phyloP scores from a whole-genome alignment of 2,329 filamentous ascomycete genomes.

The Epichloe hybrida region DNA sequence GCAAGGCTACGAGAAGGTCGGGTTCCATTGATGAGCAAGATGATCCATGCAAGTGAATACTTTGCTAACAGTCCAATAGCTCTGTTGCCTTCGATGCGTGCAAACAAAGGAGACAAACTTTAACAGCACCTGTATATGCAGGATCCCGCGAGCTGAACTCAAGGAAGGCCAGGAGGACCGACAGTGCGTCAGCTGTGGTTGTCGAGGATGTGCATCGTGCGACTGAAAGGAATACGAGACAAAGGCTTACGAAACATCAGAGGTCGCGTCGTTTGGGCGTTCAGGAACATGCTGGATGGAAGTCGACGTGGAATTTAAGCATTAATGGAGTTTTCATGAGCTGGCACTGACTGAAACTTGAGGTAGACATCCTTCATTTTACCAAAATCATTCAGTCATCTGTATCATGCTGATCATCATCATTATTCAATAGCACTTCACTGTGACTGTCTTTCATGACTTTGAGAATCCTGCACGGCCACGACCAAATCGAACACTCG shows the following conservation, averaged over 20 bases:
- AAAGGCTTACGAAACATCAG: neutral
- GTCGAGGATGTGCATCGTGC: constrained; percentile 75
- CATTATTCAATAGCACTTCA: constrained; percentile 11
- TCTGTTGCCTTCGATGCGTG: constrained; percentile 90
- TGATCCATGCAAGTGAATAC: constrained; percentile 4
- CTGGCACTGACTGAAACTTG: constrained; percentile 8
- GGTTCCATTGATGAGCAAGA: constrained; percentile 11
- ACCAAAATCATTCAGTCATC: constrained; percentile 15
- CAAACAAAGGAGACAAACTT: constrained; percentile 99
- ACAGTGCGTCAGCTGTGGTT: constrained; percentile 91
- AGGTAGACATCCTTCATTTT: constrained; percentile 25
- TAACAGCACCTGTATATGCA: constrained; percentile 92
- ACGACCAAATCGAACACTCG: constrained; percentile 51
- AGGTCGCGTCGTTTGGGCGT: constrained; percentile 8
- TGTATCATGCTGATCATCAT: constrained; percentile 19
- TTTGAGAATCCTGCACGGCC: constrained; percentile 40
- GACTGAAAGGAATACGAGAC: constrained; percentile 41
- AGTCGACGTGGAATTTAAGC: neutral
- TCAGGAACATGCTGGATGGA: neutral
- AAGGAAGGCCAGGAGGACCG: constrained; percentile 75
- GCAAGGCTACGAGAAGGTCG: constrained; percentile 91
- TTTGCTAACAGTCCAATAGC: constrained; percentile 28
- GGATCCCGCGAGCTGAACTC: constrained; percentile 77
- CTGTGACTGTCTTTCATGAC: constrained; percentile 18
- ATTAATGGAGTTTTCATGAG: neutral